phyloP scores from a whole-genome alignment of 352 stramenopile species.

The Pythium vanterpoolii region DNA sequence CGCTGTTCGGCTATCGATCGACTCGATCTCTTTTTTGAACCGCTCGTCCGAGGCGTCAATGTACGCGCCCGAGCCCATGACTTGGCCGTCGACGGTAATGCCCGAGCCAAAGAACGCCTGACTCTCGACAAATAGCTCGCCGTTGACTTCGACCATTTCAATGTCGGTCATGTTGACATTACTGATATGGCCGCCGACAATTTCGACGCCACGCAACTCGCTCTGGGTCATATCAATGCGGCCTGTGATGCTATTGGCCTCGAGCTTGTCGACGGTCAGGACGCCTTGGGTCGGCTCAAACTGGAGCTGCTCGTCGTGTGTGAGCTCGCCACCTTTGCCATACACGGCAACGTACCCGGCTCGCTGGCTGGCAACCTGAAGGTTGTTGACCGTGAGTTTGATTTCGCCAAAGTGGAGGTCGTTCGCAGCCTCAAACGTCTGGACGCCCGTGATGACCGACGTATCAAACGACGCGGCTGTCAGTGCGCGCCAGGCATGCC shows the following conservation, averaged over 20 bases:
- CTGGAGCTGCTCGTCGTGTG: conserved; percentile 48
- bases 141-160: conserved; percentile 65
- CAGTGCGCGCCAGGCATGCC: conserved; percentile 50
- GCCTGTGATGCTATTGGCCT: conserved; percentile 45
- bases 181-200: conserved; percentile 72
- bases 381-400: conserved; percentile 57
- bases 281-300: conserved; percentile 52
- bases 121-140: conserved; percentile 80
- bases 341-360: conserved; percentile 64
- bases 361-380: conserved; percentile 58
- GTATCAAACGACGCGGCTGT: conserved; percentile 66
- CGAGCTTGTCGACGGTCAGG: conserved; percentile 42
- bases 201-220: conserved; percentile 62
- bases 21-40: conserved; percentile 80
- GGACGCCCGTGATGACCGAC: conserved; percentile 52
- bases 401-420: conserved; percentile 75
- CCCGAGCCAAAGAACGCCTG: conserved; percentile 81
- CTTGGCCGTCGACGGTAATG: conserved; percentile 84
- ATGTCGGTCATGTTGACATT: conserved; percentile 75
- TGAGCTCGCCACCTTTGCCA: conserved; percentile 63
- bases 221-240: conserved; percentile 81
- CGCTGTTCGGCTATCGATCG: conserved; percentile 31
- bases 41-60: conserved; percentile 87
- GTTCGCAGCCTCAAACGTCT: conserved; percentile 54
- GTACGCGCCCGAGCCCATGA: conserved; percentile 90